A percentile compares a stretch with the other conserved stretches of the same genome.
Evolutionary conservation across 176 grass and related monocot genomes (phyloP).

Genomic region (Aegilops speltoides): DNA sequence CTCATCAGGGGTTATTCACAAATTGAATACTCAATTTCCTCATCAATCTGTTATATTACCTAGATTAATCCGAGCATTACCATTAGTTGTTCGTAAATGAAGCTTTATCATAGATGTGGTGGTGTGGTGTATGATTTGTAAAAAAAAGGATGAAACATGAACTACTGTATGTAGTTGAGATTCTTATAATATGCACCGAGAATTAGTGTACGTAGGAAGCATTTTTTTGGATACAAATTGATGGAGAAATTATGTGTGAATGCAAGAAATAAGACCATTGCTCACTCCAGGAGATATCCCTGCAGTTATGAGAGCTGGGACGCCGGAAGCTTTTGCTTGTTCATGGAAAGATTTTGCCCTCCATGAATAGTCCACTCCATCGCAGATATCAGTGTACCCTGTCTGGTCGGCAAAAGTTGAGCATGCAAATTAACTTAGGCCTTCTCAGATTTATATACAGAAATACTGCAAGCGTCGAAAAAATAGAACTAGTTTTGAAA

Average conservation of each 20-base stretch:
- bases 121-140: neutral
- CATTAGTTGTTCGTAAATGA: neutral
- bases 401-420: conserved; percentile 40
- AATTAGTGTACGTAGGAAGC: no score
- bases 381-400: conserved; percentile 77
- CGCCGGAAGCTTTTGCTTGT: conserved; percentile 58
- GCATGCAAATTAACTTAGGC: neutral
- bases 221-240: neutral
- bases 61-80: neutral
- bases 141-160: no score
- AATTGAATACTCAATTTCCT: neutral
- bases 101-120: neutral
- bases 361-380: conserved; percentile 59
- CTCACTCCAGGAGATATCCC: conserved; percentile 94
- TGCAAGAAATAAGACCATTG: conserved; percentile 54
- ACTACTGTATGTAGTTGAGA: no score
- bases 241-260: neutral
- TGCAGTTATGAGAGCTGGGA: conserved; percentile 80
- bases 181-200: no score
- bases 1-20: neutral
- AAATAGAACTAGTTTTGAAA: no score
- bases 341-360: conserved; percentile 77
- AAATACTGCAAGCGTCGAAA: no score
- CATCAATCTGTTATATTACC: neutral
- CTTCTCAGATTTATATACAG: neutral